Percentiles rank a stretch among this genome's conserved stretches.
These are phyloP conservation scores for Ploettnerulaceae sp. DNA, from an alignment of 2,329 filamentous ascomycete genomes.

Conservation along the genomic window DNA sequence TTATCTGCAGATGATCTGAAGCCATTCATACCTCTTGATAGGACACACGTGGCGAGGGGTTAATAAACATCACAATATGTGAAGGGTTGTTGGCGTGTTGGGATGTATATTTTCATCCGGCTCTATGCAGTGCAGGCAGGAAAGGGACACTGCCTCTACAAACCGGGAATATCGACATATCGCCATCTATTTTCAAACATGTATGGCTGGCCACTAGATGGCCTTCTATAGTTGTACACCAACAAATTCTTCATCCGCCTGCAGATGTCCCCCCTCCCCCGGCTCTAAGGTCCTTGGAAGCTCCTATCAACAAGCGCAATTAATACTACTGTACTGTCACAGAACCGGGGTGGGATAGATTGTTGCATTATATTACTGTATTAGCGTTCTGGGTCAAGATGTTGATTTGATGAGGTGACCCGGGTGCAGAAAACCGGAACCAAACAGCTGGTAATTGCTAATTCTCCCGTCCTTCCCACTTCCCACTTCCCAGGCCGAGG, in stretches of 20 bases:
- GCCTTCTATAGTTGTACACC: not conserved
- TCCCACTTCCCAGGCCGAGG: conserved; percentile 14
- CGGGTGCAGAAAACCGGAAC: conserved; percentile 4
- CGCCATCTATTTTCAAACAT: not conserved
- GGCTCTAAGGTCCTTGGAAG: too few relatives aligned
- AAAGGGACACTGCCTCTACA: not conserved
- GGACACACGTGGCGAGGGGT: too few relatives aligned
- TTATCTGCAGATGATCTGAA: too few relatives aligned
- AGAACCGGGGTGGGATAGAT: too few relatives aligned
- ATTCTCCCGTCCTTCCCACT: conserved; percentile 11
- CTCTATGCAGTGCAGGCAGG: not conserved
- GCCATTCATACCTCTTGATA: too few relatives aligned
- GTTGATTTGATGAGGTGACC: not conserved
- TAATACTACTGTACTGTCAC: too few relatives aligned
- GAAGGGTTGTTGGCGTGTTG: too few relatives aligned
- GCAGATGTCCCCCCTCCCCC: not conserved
- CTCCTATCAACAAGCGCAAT: too few relatives aligned
- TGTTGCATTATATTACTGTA: too few relatives aligned
- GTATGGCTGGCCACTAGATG: conserved; percentile 2
- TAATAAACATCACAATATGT: too few relatives aligned
- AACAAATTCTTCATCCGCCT: conserved; percentile 1
- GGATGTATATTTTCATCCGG: not conserved
- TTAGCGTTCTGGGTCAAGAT: not conserved
- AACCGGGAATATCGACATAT: conserved; percentile 2
- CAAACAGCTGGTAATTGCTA: conserved; percentile 19